Percentiles rank a stretch among this genome's conserved stretches.
Conservation (phyloP, 2,329 filamentous ascomycete species). For the Arthrobotrys entomopaga region DNA sequence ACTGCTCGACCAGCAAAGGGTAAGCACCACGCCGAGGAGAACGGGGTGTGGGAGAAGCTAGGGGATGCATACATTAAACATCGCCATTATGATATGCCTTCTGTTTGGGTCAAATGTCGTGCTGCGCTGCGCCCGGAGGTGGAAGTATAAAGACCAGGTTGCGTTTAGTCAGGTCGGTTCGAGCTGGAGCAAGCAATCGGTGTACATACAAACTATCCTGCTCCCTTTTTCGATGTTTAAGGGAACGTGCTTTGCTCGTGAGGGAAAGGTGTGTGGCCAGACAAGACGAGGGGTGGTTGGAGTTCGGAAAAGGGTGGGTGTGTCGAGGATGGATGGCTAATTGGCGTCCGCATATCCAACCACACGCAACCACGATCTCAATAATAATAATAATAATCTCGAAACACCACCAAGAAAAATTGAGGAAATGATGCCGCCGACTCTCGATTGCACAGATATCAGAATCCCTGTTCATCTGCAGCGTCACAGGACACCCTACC, state of each 20-base stretch:
- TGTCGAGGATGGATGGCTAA: slow-evolving; percentile 26
- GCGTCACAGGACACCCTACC: not conserved
- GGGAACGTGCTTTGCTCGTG: slow-evolving; percentile 1
- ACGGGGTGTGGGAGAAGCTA: slow-evolving; percentile 18
- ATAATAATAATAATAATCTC: not conserved
- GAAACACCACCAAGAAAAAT: not conserved
- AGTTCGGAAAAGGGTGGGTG: slow-evolving; percentile 42
- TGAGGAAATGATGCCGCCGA: not conserved
- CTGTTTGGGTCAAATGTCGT: slow-evolving; percentile 30
- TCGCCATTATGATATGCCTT: slow-evolving; percentile 37
- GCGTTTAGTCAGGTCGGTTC: slow-evolving; percentile 47
- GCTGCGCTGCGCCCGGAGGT: slow-evolving; percentile 34
- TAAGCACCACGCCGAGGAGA: slow-evolving; percentile 24
- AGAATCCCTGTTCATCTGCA: not conserved
- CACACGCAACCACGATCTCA: slow-evolving; percentile 5
- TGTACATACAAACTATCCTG: slow-evolving; percentile 24
- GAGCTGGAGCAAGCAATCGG: slow-evolving; percentile 24
- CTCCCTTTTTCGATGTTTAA: slow-evolving; percentile 41
- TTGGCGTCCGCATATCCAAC: slow-evolving; percentile 12
- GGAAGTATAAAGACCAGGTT: slow-evolving; percentile 30
- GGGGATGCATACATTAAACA: slow-evolving; percentile 34
- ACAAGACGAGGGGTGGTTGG: slow-evolving; percentile 19
- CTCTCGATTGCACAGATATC: not conserved
- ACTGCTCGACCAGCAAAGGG: slow-evolving; percentile 11
- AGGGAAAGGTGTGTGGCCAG: slow-evolving; percentile 33